These are phyloP conservation scores for Nepenthes gracilis DNA, from an alignment of 148 eudicot genomes.

Conservation along the genomic window DNA sequence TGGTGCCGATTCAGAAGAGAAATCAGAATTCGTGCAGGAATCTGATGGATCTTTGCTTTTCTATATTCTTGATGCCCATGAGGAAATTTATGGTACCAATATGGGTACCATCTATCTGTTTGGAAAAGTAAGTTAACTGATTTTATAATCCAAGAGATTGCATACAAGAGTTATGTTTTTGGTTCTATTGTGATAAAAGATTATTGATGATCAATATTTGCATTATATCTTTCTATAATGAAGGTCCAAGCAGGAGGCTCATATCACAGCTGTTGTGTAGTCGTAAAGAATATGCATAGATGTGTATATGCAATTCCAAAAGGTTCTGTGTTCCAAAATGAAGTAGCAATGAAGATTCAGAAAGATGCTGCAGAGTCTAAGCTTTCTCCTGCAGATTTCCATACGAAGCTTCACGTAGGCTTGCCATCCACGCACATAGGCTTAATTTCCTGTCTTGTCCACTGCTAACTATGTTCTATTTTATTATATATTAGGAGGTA, in stretches of 20 bases:
- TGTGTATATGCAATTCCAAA: slow-evolving; percentile 83
- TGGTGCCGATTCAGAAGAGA: slow-evolving; percentile 28
- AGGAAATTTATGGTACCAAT: slow-evolving; percentile 63
- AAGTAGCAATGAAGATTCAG: slow-evolving; percentile 49
- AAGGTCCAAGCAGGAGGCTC: slow-evolving; percentile 74
- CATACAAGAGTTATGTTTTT: not conserved
- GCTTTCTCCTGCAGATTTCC: slow-evolving; percentile 39
- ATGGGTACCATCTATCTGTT: slow-evolving; percentile 74
- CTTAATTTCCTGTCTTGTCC: not conserved
- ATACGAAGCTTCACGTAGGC: slow-evolving; percentile 60
- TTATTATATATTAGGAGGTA: slow-evolving; percentile 37
- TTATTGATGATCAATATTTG: slow-evolving; percentile 2
- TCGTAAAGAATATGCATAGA: slow-evolving; percentile 89
- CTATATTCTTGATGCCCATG: slow-evolving; percentile 79
- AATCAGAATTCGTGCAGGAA: slow-evolving; percentile 57
- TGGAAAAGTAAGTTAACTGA: slow-evolving; percentile 63
- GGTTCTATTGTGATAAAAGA: not conserved
- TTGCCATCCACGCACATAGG: not conserved
- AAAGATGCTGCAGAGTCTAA: slow-evolving; percentile 45
- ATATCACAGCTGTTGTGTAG: slow-evolving; percentile 81
- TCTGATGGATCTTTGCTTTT: slow-evolving; percentile 77
- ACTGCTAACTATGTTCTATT: slow-evolving; percentile 4
- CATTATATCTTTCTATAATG: slow-evolving; percentile 11
- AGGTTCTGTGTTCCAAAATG: slow-evolving; percentile 43
- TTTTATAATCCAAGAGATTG: not conserved